Base-by-base conservation (phyloP, 1,284 basidiomycete genomes). In the Trametes versicolor region DNA sequence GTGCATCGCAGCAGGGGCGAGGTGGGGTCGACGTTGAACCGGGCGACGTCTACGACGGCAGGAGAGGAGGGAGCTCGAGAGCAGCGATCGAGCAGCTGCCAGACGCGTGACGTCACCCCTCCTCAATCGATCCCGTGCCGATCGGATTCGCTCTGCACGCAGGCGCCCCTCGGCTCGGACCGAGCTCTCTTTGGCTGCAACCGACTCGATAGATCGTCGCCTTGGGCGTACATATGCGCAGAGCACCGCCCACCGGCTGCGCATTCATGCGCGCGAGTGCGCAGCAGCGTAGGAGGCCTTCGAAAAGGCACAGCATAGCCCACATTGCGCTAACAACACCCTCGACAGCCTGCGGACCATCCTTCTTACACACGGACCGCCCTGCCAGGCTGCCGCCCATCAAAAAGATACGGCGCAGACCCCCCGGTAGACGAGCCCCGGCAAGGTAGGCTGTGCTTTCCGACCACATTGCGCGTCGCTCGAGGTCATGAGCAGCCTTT, bases 161-260 rank as follows among this genome's bases (percentile, higher is more conserved):
- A n/a, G n/a, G n/a, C n/a, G n/a, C n/a, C n/a, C n/a, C n/a, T n/a
- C n/a, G n/a, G n/a, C n/a, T 51, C 50, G 50, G 50, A n/a, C 50
- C 50, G 50, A 51, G 19, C 23, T 6, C 13, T 36, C 23, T 51
- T 21, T 1, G 3, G 21, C 45, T 7, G 50, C 50, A 29, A 32
- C 25, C n/a, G 5, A 2, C 45, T 2, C 19, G 8, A n/a, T 4
- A 47, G 9, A 19, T 47, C 45, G 15, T 47, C 45, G 9, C 19
- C 2, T 9, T 23, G 15, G 4, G 19, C 45, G 5, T 23, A n/a
- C 45, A 47, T 47, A 4, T 23, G 45, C 45, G n/a, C 9, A 19
- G 45, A 15, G 47, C 47, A 51, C 50, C 15, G 50, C 50, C 25
- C 25, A 45, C n/a, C 9, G 17, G 49, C 49, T 50, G 49, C 49